Evolutionary conservation across 1,139 yeast species (phyloP).

Genomic region (Sugiyamaella neomexicana): DNA sequence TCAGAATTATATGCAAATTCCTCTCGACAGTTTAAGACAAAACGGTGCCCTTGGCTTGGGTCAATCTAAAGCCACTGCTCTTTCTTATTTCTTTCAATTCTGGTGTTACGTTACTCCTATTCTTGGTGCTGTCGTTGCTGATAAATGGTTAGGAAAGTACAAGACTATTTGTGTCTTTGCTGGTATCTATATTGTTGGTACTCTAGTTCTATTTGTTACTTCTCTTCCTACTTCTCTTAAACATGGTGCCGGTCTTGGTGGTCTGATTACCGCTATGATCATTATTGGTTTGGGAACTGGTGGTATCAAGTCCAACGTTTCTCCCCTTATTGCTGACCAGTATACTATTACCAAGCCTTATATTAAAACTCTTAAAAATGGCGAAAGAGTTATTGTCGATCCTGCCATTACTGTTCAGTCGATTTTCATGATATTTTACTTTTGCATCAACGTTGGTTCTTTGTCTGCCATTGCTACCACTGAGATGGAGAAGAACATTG

Average conservation of each 20-base stretch:
- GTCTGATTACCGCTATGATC: conserved; percentile 58
- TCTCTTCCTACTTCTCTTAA: conserved; percentile 64
- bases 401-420: conserved; percentile 71
- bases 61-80: conserved; percentile 67
- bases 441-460: conserved; percentile 80
- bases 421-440: conserved; percentile 73
- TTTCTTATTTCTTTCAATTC: conserved; percentile 74
- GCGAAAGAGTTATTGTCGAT: conserved; percentile 69
- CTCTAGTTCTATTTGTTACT: conserved; percentile 63
- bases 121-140: conserved; percentile 74
- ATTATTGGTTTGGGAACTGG: conserved; percentile 79
- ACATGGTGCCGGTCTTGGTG: conserved; percentile 51
- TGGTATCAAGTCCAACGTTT: conserved; percentile 75
- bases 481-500: conserved; percentile 64
- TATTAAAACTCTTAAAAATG: conserved; percentile 58
- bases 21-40: conserved; percentile 44
- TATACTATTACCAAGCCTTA: conserved; percentile 56
- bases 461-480: conserved; percentile 77
- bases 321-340: conserved; percentile 81
- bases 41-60: conserved; percentile 65
- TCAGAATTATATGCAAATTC: conserved; percentile 70
- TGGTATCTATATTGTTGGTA: conserved; percentile 61
- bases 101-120: conserved; percentile 84
- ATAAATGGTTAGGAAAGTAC: conserved; percentile 71
- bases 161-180: conserved; percentile 65